Evolutionary conservation across 495 filamentous ascomycete species (phyloP), one percentile per base, ranked within the genome.

Genomic region (Tuber calosporum): DNA sequence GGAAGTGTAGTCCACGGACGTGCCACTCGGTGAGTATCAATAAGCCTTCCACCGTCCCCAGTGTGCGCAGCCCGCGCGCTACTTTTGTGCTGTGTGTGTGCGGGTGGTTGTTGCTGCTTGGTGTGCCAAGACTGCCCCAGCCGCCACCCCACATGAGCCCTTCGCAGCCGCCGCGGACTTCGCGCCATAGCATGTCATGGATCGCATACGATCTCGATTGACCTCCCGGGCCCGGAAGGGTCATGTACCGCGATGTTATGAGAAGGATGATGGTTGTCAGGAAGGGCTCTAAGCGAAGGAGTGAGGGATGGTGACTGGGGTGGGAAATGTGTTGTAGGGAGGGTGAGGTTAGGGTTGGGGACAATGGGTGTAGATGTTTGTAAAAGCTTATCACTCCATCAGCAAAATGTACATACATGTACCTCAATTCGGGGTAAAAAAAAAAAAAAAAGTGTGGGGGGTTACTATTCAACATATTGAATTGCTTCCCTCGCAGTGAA

Each of bases 21-120:
- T 99, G 95, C 93, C 95, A 99, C 78, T 99, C 95, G 15, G 93
- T 97, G 67, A 99, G 84, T 40, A 99, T 90, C 85, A 98, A 87
- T 37, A 99, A 83, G 30, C 92, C 93, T 84, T 99, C 96, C 67
- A 99, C 90, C 0, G 95, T 97, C 5, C 95, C 95, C 8, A 99
- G 84, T 1, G 94, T 96, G 53, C 95, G 87, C 53, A 99, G 85
- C 73, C 91, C 94, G 90, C 92, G 45, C 84, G 87, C 66, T 9
- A 75, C 41, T 34, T 69, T 75, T 3, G 71, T 42, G 11, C 74
- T 73, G 11, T 62, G 72, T 20, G 42, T 62, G 67, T 87, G 87
- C 1, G 87, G 88, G 38, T 87, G 87, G 80, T 91, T 89, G n/a
- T 86, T 83, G 20, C 88, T 86, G 66, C 89, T 86, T 34, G 84